Evolutionary conservation across 1,139 yeast species (phyloP).

Genomic region (Lodderomyces metapsilosis): DNA sequence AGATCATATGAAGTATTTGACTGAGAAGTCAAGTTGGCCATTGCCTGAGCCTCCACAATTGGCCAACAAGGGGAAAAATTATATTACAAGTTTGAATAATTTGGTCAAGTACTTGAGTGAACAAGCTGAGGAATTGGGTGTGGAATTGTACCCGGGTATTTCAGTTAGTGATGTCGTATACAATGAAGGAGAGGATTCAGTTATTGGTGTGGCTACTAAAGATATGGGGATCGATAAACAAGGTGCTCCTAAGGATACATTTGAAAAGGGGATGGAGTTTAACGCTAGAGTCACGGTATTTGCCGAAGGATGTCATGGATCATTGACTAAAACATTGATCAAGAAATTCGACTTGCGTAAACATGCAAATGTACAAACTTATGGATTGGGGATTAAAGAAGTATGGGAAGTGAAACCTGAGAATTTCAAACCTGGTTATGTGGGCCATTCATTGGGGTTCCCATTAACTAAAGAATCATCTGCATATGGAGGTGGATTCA

Average conservation of each 20-base stretch:
- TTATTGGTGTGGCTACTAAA: conserved; percentile 88
- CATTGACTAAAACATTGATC: conserved; percentile 76
- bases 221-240: conserved; percentile 80
- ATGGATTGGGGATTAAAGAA: conserved; percentile 93
- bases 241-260: conserved; percentile 74
- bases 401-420: conserved; percentile 95
- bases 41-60: conserved; percentile 94
- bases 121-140: conserved; percentile 90
- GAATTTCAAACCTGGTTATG: conserved; percentile 75
- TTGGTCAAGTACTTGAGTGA: conserved; percentile 83
- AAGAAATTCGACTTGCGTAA: conserved; percentile 65
- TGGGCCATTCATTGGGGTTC: conserved; percentile 86
- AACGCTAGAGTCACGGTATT: conserved; percentile 83
- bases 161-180: conserved; percentile 82
- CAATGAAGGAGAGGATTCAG: conserved; percentile 41
- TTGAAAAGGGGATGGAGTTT: conserved; percentile 96
- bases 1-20: conserved; percentile 68
- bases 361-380: conserved; percentile 76
- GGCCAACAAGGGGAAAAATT: conserved; percentile 76
- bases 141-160: conserved; percentile 89
- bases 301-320: conserved; percentile 98
- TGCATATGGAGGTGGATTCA: conserved; percentile 94
- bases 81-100: conserved; percentile 77
- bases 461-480: conserved; percentile 59
- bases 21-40: conserved; percentile 56